Base-by-base conservation (phyloP, 2,329 filamentous ascomycete species). In the Penicillium sp. region DNA sequence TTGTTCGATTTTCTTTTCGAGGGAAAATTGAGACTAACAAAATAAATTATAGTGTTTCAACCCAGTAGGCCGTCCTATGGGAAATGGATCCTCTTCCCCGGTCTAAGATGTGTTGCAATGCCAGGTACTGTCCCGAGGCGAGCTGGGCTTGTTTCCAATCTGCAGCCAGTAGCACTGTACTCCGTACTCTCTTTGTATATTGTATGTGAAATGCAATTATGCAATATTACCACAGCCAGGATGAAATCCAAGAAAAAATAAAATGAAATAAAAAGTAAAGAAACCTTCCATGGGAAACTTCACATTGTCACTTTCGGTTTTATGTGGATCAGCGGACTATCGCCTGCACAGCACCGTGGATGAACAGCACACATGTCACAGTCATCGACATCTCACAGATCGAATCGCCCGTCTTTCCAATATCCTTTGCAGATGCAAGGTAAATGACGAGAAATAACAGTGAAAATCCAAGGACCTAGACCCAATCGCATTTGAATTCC, bases 61-160 rank as follows among this genome's bases (percentile, higher is more conserved):
- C 34, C 22, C 29, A 24, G 6, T 15, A 21, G 28, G 45, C 41
- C 17, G 43, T 54, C 49, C 38, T 51, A 49, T 53, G 40, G 28
- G 35, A 46, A 49, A 34, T 38, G 28, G 19, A 6, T 43, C 40
- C 38, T 40, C 17, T 31, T 33, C 42, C 43, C 24, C 33, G 35
- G 13, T 26, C 35, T 40, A 40, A 22, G 42, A 43, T 3, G 42
- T 45, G 33, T 42, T 41, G 45, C 53, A 52, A 55, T 54, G 54
- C 47, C 51, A 57, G 55, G 54, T 55, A 56, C 53, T 55, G 37
- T 45, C 47, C 55, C 51, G 43, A 52, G 48, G 41, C 37, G 33
- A 51, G 48, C 49, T 57, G 34, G 56, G n/a, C 52, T 49, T 29
- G 31, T 57, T 57, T 49, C 19, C 34, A 58, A 58, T 31, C 38